phyloP scores from a whole-genome alignment of 768 basidiomycete genomes.

The Russula sp. region DNA sequence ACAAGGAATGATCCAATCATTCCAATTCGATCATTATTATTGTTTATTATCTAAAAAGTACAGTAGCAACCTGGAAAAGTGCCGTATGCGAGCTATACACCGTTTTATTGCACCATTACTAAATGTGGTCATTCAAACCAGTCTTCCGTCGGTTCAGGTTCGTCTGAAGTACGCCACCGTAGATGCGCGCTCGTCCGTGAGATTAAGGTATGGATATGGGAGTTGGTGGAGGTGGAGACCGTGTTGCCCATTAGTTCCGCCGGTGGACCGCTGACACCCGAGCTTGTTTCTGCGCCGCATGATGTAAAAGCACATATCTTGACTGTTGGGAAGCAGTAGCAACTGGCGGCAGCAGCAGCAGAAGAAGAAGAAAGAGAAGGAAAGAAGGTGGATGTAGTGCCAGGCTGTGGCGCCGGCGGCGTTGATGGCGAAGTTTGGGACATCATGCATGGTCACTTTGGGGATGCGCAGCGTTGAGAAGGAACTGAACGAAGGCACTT shows the following conservation, averaged over 20 bases:
- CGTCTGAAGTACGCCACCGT: not conserved
- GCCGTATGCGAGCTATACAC: too few species aligned
- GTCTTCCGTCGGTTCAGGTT: not conserved
- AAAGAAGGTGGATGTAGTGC: too few species aligned
- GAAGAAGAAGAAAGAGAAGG: not conserved
- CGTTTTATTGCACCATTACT: not conserved
- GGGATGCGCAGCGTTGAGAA: not conserved
- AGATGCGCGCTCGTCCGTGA: not conserved
- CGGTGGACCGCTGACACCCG: not conserved
- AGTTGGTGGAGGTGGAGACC: not conserved
- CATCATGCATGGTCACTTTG: not conserved
- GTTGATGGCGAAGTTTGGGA: not conserved
- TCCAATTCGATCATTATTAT: not conserved
- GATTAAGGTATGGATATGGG: not conserved
- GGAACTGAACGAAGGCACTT: not conserved
- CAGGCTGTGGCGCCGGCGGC: not conserved
- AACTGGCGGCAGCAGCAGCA: too few species aligned
- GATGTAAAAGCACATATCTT: not conserved
- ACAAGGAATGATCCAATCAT: conserved; percentile 21
- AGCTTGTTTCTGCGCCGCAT: conserved; percentile 2
- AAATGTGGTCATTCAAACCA: not conserved
- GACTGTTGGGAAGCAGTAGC: not conserved
- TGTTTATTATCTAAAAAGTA: too few species aligned
- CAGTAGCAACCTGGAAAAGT: too few species aligned
- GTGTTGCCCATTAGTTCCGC: not conserved